Percentiles rank a stretch among this genome's conserved stretches.
Evolutionary conservation across 2,329 filamentous ascomycete genomes (phyloP).

Genomic region (Monosporascus sp.): DNA sequence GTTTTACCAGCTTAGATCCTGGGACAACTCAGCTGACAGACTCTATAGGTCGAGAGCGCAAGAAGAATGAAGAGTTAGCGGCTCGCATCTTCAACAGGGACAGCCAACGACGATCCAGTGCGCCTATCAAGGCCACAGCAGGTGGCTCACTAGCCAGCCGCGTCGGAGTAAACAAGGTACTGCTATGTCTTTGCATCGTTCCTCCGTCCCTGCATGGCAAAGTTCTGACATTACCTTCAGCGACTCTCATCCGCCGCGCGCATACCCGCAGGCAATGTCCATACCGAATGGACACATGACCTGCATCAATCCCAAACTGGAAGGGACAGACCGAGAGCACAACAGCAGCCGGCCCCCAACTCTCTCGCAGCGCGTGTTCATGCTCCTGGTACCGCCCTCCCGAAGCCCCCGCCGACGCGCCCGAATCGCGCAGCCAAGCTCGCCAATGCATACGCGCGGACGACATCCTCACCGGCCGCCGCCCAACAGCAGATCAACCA

Average conservation of each 20-base stretch:
- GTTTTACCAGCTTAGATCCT: not conserved
- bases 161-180: conserved; percentile 68
- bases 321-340: conserved; percentile 35
- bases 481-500: conserved; percentile 31
- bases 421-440: conserved; percentile 34
- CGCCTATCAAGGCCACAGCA: conserved; percentile 41
- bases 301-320: conserved; percentile 47
- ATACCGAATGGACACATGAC: conserved; percentile 68
- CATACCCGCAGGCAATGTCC: conserved; percentile 48
- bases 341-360: conserved; percentile 25
- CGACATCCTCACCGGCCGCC: conserved; percentile 29
- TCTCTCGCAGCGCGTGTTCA: conserved; percentile 44
- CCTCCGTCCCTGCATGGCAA: not conserved
- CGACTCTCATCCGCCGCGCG: conserved; percentile 24
- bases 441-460: conserved; percentile 38
- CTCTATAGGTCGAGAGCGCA: conserved; percentile 55
- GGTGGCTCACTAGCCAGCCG: conserved; percentile 62
- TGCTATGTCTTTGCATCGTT: conserved; percentile 1
- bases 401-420: conserved; percentile 19
- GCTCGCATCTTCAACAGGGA: conserved; percentile 63
- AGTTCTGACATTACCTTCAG: conserved; percentile 24
- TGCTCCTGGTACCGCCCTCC: conserved; percentile 29
- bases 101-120: conserved; percentile 49
- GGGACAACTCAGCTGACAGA: conserved; percentile 3
- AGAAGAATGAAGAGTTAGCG: conserved; percentile 67